Conservation (phyloP, 371 early-diverging fungal species). For the Mucor saturninus region DNA sequence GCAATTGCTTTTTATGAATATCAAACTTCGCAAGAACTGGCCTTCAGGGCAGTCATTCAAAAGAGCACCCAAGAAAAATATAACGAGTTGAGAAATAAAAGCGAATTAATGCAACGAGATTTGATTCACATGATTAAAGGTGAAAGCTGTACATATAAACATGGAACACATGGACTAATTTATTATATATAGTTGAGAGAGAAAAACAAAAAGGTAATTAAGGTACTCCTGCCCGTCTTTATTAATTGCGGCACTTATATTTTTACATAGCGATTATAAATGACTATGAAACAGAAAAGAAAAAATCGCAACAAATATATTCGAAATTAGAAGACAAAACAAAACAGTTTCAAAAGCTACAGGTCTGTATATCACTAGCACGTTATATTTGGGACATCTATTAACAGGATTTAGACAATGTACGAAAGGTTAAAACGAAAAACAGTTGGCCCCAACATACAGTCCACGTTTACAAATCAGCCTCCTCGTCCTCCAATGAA, state of each 20-base stretch:
- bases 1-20: conserved; percentile 81
- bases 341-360: conserved; percentile 71
- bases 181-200: conserved; percentile 14
- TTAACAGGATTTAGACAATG: conserved; percentile 39
- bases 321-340: conserved; percentile 67
- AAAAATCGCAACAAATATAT: conserved; percentile 51
- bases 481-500: too few relatives aligned
- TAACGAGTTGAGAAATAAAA: conserved; percentile 49
- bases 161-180: neutral
- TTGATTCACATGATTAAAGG: conserved; percentile 59
- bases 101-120: conserved; percentile 47
- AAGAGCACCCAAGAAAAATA: conserved; percentile 60
- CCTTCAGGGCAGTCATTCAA: conserved; percentile 60
- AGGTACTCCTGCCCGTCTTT: neutral
- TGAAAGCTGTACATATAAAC: conserved; percentile 11
- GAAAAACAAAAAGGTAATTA: conserved; percentile 30
- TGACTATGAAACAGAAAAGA: conserved; percentile 63
- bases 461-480: conserved; percentile 6
- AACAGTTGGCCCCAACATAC: conserved; percentile 40
- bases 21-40: conserved; percentile 73
- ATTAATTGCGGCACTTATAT: neutral
- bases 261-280: conserved; percentile 37
- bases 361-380: conserved; percentile 32
- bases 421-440: conserved; percentile 66
- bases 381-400: neutral